These are phyloP conservation scores for Monosporascus sp. DNA, from an alignment of 2,329 filamentous ascomycete genomes.

Conservation along the genomic window DNA sequence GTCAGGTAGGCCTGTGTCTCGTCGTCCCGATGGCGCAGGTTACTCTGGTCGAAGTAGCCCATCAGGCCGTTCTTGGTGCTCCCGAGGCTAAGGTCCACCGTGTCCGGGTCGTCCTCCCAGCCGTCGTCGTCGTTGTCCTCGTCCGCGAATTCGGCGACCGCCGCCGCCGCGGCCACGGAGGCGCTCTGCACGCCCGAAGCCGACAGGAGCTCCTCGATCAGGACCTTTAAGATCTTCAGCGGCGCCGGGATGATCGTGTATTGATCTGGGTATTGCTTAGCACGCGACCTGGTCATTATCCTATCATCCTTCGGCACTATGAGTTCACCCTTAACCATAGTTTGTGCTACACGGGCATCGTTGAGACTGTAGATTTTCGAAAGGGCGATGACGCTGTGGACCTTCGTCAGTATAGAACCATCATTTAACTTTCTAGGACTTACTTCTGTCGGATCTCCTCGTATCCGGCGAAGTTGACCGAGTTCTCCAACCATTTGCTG, in stretches of 20 bases:
- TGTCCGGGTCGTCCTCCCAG: slow-evolving; percentile 82
- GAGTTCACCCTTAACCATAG: slow-evolving; percentile 86
- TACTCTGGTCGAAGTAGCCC: slow-evolving; percentile 61
- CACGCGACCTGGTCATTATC: slow-evolving; percentile 91
- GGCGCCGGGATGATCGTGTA: slow-evolving; percentile 83
- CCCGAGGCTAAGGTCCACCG: slow-evolving; percentile 69
- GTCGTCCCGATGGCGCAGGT: slow-evolving; percentile 69
- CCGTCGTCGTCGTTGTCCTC: slow-evolving; percentile 72
- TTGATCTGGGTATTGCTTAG: slow-evolving; percentile 82
- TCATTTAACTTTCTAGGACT: slow-evolving; percentile 26
- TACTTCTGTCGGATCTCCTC: slow-evolving; percentile 96
- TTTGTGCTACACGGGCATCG: slow-evolving; percentile 71
- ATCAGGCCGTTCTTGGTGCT: slow-evolving; percentile 72
- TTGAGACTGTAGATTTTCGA: slow-evolving; percentile 87
- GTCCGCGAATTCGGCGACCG: slow-evolving; percentile 48
- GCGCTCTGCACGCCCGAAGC: slow-evolving; percentile 63
- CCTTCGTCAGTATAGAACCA: slow-evolving; percentile 24
- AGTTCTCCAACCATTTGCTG: slow-evolving; percentile 95
- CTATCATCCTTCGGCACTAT: slow-evolving; percentile 73
- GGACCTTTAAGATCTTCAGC: slow-evolving; percentile 92
- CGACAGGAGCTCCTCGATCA: slow-evolving; percentile 85
- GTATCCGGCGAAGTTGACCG: slow-evolving; percentile 94
- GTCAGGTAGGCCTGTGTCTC: slow-evolving; percentile 82
- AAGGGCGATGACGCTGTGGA: slow-evolving; percentile 74
- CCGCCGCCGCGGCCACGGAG: slow-evolving; percentile 56